phyloP scores from a whole-genome alignment of 257 asterid species.

The Solanum pennellii region DNA sequence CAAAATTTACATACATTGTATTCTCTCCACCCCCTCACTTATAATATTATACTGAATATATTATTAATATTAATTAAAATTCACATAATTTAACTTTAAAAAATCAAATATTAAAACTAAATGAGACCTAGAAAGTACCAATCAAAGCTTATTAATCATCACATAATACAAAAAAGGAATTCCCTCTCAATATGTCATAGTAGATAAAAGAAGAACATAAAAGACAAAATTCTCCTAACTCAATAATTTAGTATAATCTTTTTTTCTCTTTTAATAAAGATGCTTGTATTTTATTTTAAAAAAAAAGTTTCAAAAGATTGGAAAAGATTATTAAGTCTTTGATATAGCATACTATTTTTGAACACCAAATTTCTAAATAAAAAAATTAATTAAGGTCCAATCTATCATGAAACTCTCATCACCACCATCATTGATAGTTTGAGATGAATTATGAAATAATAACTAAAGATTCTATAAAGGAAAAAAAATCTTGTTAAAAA shows the following conservation, averaged over 20 bases:
- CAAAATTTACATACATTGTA: rapidly evolving
- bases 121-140: rapidly evolving
- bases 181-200: background rate
- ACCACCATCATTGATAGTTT: background rate
- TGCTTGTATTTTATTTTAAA: background rate
- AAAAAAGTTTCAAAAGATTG: background rate
- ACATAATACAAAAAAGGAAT: background rate
- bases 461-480: background rate
- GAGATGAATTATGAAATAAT: background rate
- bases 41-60: background rate
- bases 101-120: background rate
- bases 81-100: background rate
- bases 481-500: background rate
- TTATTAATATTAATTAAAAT: background rate
- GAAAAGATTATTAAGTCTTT: background rate
- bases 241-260: background rate
- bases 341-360: background rate
- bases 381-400: background rate
- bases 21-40: rapidly evolving
- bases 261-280: background rate
- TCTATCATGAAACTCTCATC: background rate
- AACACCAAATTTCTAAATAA: background rate
- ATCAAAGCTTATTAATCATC: background rate
- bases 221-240: background rate
- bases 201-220: background rate